Conservation (phyloP, 768 basidiomycete species). For the Phylloporus sp. region DNA sequence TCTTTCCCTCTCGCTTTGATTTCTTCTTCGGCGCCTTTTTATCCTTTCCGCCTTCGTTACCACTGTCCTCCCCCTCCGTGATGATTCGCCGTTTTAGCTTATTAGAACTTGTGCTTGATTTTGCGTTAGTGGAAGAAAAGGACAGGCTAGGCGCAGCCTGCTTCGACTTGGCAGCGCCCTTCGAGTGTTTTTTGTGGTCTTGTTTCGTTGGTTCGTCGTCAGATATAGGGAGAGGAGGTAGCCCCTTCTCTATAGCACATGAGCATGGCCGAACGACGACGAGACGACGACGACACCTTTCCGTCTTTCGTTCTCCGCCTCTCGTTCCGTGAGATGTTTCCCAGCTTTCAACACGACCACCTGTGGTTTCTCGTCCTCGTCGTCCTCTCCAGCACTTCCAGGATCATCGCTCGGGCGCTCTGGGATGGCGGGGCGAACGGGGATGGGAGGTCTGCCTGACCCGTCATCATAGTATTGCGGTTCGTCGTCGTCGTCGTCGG, state of each 20-base stretch:
- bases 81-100: constrained; percentile 35
- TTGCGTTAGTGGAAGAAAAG: constrained; percentile 35
- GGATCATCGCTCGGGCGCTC: constrained; percentile 61
- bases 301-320: constrained; percentile 73
- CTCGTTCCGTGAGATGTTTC: constrained; percentile 75
- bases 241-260: constrained; percentile 50
- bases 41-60: constrained; percentile 15
- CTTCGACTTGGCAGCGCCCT: constrained; percentile 23
- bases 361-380: constrained; percentile 77
- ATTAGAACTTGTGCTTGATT: constrained; percentile 21
- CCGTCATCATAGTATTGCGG: constrained; percentile 59
- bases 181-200: constrained; percentile 28
- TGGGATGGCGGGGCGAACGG: constrained; percentile 66
- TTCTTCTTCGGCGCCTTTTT: constrained; percentile 47
- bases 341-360: constrained; percentile 86
- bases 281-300: constrained; percentile 45
- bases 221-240: constrained; percentile 47
- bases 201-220: constrained; percentile 19
- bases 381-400: constrained; percentile 69
- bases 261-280: neutral
- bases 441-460: constrained; percentile 69
- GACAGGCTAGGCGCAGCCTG: constrained; percentile 27
- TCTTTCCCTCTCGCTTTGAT: constrained; percentile 42
- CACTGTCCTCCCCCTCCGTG: constrained; percentile 30
- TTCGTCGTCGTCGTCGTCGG: constrained; percentile 48